Conservation (phyloP, 768 basidiomycete species). For the Hericium rajendrae region DNA sequence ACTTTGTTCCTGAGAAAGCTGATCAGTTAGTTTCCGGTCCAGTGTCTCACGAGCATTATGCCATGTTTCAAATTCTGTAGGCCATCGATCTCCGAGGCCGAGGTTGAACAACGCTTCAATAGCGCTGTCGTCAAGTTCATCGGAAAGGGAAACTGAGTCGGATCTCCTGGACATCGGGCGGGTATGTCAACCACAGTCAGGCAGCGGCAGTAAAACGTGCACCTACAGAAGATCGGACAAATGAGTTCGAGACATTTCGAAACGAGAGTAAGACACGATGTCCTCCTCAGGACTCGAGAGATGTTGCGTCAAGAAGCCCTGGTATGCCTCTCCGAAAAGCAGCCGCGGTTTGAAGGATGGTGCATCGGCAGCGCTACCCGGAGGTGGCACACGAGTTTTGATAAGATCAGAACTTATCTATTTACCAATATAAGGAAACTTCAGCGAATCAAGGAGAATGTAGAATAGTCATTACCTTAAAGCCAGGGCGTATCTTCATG, state of each 20-base stretch:
- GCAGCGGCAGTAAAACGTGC: background rate
- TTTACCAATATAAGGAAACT: no score
- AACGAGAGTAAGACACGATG: no score
- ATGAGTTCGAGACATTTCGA: background rate
- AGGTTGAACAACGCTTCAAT: background rate
- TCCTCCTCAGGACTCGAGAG: background rate
- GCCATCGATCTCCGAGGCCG: background rate
- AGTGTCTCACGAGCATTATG: background rate
- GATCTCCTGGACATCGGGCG: background rate
- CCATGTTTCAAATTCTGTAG: background rate
- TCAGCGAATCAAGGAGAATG: background rate
- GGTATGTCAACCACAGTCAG: background rate
- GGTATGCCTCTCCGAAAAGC: constrained; percentile 11
- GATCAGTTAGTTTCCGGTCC: background rate
- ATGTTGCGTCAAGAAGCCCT: constrained; percentile 10
- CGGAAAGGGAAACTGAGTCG: background rate
- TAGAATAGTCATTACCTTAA: constrained; percentile 25
- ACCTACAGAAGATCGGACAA: background rate
- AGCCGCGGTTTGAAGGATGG: background rate
- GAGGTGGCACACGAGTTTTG: no score
- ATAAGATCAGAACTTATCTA: background rate
- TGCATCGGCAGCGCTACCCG: no score
- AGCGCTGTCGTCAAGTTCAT: background rate
- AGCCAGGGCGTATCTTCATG: constrained; percentile 33
- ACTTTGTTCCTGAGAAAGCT: background rate